A percentile compares a stretch with the other conserved stretches of the same genome.
phyloP scores from a whole-genome alignment of 2,329 filamentous ascomycete species.

The Neonectria magnoliae region DNA sequence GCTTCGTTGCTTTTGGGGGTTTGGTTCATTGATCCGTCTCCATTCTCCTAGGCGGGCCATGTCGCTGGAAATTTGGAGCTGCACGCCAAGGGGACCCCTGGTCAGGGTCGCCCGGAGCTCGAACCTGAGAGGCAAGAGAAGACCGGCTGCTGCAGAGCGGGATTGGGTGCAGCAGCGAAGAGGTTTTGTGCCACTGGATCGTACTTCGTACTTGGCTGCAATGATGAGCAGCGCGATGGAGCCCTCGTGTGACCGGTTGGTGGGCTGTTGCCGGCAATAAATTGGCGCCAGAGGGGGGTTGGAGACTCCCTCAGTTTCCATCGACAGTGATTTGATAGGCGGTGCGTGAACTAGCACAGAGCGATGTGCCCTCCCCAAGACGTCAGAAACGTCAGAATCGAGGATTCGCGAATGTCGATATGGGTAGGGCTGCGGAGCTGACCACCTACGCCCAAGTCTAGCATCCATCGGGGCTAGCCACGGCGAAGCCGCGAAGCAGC shows the following conservation, averaged over 20 bases:
- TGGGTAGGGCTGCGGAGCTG: slow-evolving; percentile 26
- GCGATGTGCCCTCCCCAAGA: not conserved
- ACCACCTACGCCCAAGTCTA: not conserved
- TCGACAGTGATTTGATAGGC: not conserved
- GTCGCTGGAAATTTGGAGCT: slow-evolving; percentile 44
- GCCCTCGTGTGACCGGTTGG: not conserved
- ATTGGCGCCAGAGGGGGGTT: not conserved
- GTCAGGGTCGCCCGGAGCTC: slow-evolving; percentile 35
- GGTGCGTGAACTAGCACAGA: slow-evolving; percentile 23
- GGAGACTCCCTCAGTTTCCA: not conserved
- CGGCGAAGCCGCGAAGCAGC: slow-evolving; percentile 31
- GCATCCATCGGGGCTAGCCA: slow-evolving; percentile 10
- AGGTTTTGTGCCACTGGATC: slow-evolving; percentile 12
- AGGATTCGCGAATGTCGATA: slow-evolving; percentile 24
- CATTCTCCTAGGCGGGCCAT: slow-evolving; percentile 20
- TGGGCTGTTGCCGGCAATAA: not conserved
- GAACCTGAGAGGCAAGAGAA: slow-evolving; percentile 35
- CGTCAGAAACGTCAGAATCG: not conserved
- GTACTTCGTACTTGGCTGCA: not conserved
- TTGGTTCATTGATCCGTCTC: slow-evolving; percentile 31
- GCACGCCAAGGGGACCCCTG: slow-evolving; percentile 41
- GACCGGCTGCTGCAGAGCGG: slow-evolving; percentile 25
- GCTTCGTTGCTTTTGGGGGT: slow-evolving; percentile 33
- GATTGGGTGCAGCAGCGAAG: slow-evolving; percentile 16
- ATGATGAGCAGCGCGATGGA: slow-evolving; percentile 2